Conservation (phyloP, 2,329 filamentous ascomycete genomes). For the Talaromyces marneffei region DNA sequence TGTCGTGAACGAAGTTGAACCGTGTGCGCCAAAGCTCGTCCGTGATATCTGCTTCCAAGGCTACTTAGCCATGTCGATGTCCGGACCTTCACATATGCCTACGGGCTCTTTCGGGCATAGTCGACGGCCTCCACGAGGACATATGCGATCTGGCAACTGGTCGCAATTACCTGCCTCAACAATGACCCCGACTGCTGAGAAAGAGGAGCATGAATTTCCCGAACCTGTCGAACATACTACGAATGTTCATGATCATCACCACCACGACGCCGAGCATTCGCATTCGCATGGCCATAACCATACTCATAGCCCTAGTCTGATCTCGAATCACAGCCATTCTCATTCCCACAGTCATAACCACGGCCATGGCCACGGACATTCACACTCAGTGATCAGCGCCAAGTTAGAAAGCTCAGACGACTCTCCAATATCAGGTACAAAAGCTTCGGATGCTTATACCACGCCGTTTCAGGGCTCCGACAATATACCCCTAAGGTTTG, state of each 20-base stretch:
- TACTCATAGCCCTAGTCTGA: conserved; percentile 9
- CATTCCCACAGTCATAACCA: conserved; percentile 32
- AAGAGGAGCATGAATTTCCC: conserved; percentile 19
- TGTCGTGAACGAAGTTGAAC: not conserved
- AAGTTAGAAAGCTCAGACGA: not conserved
- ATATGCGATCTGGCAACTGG: conserved; percentile 30
- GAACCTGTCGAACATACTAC: conserved; percentile 17
- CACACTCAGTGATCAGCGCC: not conserved
- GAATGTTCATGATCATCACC: conserved; percentile 24
- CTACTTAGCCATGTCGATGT: conserved; percentile 27
- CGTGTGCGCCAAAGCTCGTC: not conserved
- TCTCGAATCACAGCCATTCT: conserved; percentile 24
- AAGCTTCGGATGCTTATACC: conserved; percentile 11
- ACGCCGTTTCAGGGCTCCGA: conserved; percentile 12
- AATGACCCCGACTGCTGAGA: conserved; percentile 20
- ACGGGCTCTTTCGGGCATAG: conserved; percentile 22
- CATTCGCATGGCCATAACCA: conserved; percentile 27
- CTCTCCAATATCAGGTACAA: conserved; percentile 1
- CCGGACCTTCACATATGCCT: conserved; percentile 26
- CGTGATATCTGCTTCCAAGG: not conserved
- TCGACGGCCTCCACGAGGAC: conserved; percentile 27
- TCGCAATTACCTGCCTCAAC: conserved; percentile 22
- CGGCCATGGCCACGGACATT: not conserved
- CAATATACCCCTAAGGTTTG: conserved; percentile 10
- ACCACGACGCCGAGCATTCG: conserved; percentile 17